Conservation (phyloP, 495 filamentous ascomycete genomes). For the Annulohypoxylon nitens region DNA sequence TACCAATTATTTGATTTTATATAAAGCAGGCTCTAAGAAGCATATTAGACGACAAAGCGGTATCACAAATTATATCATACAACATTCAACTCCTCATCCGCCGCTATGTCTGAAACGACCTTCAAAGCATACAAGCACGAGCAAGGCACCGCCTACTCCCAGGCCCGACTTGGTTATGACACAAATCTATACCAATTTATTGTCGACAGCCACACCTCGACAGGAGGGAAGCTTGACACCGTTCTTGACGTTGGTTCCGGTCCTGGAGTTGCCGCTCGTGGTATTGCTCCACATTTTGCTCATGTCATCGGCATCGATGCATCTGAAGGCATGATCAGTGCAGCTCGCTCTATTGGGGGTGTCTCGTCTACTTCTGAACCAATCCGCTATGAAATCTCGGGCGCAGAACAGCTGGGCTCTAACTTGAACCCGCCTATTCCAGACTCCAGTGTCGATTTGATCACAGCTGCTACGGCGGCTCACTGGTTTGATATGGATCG, state of each 20-base stretch:
- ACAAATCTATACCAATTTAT: slow-evolving; percentile 1
- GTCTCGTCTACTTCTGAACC: slow-evolving; percentile 5
- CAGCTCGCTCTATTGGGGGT: slow-evolving; percentile 20
- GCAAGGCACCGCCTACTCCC: background rate
- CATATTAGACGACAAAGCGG: background rate
- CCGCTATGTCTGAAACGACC: background rate
- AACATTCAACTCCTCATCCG: background rate
- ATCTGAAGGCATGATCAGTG: slow-evolving; percentile 24
- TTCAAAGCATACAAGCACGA: slow-evolving; percentile 18
- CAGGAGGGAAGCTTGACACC: slow-evolving; percentile 15
- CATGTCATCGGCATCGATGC: slow-evolving; percentile 21
- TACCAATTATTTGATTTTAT: background rate
- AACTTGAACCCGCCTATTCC: slow-evolving; percentile 14
- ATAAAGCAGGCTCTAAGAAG: background rate
- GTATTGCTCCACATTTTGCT: slow-evolving; percentile 10
- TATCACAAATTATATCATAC: background rate
- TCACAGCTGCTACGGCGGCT: slow-evolving; percentile 20
- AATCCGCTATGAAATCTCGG: slow-evolving; percentile 23
- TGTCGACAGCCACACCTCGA: slow-evolving; percentile 5
- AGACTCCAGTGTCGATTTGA: slow-evolving; percentile 12
- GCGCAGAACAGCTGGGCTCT: slow-evolving; percentile 14
- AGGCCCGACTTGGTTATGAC: background rate
- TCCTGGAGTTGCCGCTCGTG: slow-evolving; percentile 8
- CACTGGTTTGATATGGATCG: slow-evolving; percentile 27
- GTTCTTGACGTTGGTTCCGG: slow-evolving; percentile 14